These are phyloP conservation scores for Phyllosticta citribraziliensis DNA, from an alignment of 2,329 filamentous ascomycete species.

Conservation along the genomic window DNA sequence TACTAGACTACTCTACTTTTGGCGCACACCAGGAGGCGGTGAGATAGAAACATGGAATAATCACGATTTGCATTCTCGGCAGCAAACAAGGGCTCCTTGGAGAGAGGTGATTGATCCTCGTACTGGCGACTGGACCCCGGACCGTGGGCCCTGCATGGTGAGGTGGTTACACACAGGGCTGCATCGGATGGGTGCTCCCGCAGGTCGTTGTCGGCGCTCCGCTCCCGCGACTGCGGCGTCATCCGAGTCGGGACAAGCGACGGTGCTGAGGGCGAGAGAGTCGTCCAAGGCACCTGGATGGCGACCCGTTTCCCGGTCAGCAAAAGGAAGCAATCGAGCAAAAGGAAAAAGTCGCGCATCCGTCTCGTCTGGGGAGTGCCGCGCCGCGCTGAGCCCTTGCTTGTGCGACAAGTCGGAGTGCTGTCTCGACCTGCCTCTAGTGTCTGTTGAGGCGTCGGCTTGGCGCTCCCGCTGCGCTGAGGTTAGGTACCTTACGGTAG, in stretches of 20 bases:
- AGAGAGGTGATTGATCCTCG: neutral
- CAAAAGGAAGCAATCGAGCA: neutral
- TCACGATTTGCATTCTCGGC: conserved; percentile 11
- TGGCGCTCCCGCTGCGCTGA: neutral
- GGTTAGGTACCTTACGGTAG: no score
- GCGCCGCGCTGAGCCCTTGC: conserved; percentile 21
- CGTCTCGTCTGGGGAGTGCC: conserved; percentile 10
- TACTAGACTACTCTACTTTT: neutral
- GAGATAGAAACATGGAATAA: conserved; percentile 7
- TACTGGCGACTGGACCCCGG: neutral
- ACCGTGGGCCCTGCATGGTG: conserved; percentile 3
- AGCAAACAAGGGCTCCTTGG: neutral
- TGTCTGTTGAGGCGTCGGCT: neutral
- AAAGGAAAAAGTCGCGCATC: conserved; percentile 5
- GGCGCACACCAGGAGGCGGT: neutral
- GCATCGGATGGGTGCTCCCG: conserved; percentile 8
- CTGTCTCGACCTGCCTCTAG: neutral
- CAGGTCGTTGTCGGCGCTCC: conserved; percentile 1
- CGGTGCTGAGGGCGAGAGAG: neutral
- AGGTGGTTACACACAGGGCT: conserved; percentile 7
- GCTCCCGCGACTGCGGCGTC: neutral
- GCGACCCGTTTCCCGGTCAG: conserved; percentile 7
- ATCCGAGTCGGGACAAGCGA: neutral
- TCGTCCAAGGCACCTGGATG: neutral
- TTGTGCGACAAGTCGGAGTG: conserved; percentile 19